phyloP scores from a whole-genome alignment of 805 yeast genomes.

The Saccharomyces paradoxus region DNA sequence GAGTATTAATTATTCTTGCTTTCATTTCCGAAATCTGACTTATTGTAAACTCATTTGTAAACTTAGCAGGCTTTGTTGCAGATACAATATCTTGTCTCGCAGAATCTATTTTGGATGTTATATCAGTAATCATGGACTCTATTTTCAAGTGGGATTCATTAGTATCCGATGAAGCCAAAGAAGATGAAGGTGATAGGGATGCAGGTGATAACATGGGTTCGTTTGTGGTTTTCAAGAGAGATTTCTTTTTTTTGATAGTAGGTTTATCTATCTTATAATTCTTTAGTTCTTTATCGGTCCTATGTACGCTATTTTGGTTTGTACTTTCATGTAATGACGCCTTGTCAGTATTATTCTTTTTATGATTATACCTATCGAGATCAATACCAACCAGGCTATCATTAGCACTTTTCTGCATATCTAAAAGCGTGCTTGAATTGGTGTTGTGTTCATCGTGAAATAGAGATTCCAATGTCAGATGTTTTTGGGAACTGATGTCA shows the following conservation, averaged over 20 bases:
- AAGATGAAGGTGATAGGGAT: neutral
- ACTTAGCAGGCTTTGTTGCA: conserved; percentile 12
- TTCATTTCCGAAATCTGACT: conserved; percentile 26
- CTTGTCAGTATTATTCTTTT: neutral
- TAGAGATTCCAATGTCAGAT: conserved; percentile 19
- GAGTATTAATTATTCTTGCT: conserved; percentile 28
- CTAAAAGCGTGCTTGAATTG: neutral
- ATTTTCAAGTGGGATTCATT: neutral
- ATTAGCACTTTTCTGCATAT: neutral
- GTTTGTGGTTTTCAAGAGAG: neutral
- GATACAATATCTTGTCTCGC: neutral
- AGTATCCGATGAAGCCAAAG: neutral
- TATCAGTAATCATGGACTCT: neutral
- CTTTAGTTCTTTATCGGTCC: neutral
- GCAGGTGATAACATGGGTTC: neutral
- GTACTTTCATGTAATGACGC: neutral
- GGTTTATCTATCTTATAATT: neutral
- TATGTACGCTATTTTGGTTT: neutral
- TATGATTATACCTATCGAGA: neutral
- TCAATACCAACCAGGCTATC: neutral
- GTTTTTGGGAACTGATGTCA: conserved; percentile 10
- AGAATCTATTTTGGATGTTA: neutral
- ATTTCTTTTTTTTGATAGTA: neutral
- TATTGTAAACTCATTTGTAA: conserved; percentile 26
- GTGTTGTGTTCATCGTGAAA: neutral